Evolutionary conservation across 352 stramenopile species (phyloP).

Genomic region (Phytophthora sojae): DNA sequence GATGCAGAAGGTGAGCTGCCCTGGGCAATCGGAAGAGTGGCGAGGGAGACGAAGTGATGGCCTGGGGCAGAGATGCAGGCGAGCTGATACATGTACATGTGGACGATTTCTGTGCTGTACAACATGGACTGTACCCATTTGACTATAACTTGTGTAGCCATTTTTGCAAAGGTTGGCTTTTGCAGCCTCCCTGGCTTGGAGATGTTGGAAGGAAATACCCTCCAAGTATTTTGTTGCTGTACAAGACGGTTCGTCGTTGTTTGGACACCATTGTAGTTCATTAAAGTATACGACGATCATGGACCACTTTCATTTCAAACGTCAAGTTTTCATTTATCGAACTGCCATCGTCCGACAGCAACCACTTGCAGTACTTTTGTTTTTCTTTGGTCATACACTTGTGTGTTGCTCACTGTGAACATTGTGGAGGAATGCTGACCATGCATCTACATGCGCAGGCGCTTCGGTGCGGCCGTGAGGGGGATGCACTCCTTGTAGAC

Average conservation of each 20-base stretch:
- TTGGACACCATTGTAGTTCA: no score
- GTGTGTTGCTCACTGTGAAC: neutral
- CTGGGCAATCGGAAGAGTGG: neutral
- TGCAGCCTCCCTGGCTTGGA: no score
- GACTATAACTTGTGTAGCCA: neutral
- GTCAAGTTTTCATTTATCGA: no score
- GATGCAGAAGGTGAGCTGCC: neutral
- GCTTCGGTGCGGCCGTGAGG: neutral
- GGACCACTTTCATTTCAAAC: no score
- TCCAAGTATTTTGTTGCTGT: no score
- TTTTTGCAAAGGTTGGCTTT: no score
- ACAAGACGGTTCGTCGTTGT: no score
- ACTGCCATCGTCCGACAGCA: no score
- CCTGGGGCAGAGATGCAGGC: neutral
- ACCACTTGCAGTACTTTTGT: neutral
- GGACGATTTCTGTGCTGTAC: neutral
- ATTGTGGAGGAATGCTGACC: no score
- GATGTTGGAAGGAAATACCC: no score
- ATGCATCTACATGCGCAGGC: neutral
- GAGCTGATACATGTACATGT: neutral
- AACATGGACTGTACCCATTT: no score
- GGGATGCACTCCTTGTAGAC: conserved; percentile 4
- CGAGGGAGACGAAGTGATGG: neutral
- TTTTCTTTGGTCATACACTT: neutral
- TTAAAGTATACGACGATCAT: no score